Conservation (phyloP, 2,329 filamentous ascomycete species). For the Bimuria novae-zelandiae region DNA sequence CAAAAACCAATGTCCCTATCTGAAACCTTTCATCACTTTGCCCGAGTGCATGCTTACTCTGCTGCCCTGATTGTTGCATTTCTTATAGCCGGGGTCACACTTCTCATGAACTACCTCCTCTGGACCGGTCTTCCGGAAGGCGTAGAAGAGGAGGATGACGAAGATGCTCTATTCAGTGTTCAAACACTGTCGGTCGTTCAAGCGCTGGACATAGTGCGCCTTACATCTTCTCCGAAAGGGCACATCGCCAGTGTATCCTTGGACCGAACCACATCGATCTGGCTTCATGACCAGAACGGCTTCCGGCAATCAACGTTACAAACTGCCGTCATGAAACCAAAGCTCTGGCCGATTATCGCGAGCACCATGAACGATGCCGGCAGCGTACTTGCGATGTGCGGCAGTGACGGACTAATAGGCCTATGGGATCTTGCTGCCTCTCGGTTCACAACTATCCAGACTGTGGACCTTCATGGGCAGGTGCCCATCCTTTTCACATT, state of each 20-base stretch:
- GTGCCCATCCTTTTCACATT: slow-evolving; percentile 67
- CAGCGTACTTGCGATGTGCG: slow-evolving; percentile 69
- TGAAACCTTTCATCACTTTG: slow-evolving; percentile 54
- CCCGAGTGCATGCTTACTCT: slow-evolving; percentile 69
- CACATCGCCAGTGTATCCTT: slow-evolving; percentile 71
- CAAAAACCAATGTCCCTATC: slow-evolving; percentile 56
- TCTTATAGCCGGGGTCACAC: slow-evolving; percentile 65
- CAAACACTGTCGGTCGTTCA: slow-evolving; percentile 67
- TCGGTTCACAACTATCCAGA: slow-evolving; percentile 58
- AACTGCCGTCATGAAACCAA: slow-evolving; percentile 41
- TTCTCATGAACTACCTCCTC: slow-evolving; percentile 75
- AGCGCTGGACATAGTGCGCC: slow-evolving; percentile 68
- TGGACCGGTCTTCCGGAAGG: slow-evolving; percentile 62
- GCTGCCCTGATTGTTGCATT: slow-evolving; percentile 68
- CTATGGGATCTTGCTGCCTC: slow-evolving; percentile 67
- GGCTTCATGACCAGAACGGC: slow-evolving; percentile 48
- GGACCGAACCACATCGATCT: slow-evolving; percentile 70
- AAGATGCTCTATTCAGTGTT: slow-evolving; percentile 61
- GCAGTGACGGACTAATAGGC: slow-evolving; percentile 60
- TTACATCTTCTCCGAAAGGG: slow-evolving; percentile 66
- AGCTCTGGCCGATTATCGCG: slow-evolving; percentile 57
- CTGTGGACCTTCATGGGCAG: slow-evolving; percentile 61
- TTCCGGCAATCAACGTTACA: slow-evolving; percentile 38
- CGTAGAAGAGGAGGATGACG: slow-evolving; percentile 53
- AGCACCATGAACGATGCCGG: slow-evolving; percentile 68